Conservation (phyloP, 2,329 filamentous ascomycete species). For the Knoxdaviesia capensis region DNA sequence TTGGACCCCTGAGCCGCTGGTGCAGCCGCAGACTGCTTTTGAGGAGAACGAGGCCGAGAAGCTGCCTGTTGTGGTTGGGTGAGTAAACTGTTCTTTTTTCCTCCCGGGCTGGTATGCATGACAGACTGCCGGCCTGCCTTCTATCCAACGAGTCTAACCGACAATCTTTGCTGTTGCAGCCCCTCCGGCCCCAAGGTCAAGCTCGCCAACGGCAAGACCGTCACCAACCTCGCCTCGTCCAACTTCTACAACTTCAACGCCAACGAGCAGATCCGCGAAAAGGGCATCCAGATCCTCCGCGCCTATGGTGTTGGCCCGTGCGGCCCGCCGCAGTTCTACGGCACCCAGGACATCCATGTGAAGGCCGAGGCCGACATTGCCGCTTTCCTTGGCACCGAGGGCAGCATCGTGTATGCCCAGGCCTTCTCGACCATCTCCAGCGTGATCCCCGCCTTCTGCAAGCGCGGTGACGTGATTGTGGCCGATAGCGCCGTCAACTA, state of each 20-base stretch:
- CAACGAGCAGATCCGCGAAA: constrained; percentile 84
- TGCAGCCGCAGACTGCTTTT: constrained; percentile 48
- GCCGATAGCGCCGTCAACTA: constrained; percentile 88
- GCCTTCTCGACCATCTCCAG: constrained; percentile 93
- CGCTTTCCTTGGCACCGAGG: constrained; percentile 66
- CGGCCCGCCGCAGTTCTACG: constrained; percentile 93
- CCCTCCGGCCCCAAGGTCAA: constrained; percentile 82
- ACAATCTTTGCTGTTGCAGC: constrained; percentile 21
- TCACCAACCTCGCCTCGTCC: constrained; percentile 82
- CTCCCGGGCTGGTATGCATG: neutral
- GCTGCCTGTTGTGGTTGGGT: constrained; percentile 77
- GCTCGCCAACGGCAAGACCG: constrained; percentile 70
- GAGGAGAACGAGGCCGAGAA: constrained; percentile 74
- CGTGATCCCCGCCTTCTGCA: constrained; percentile 91
- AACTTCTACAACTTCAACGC: constrained; percentile 96
- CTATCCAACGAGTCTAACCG: neutral
- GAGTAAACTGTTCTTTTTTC: neutral
- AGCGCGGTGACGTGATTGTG: constrained; percentile 91
- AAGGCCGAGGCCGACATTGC: constrained; percentile 91
- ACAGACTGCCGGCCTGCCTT: neutral
- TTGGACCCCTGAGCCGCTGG: constrained; percentile 87
- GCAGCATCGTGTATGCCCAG: constrained; percentile 89
- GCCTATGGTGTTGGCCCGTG: constrained; percentile 95
- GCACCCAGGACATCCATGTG: constrained; percentile 95
- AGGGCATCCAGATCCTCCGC: constrained; percentile 80